Evolutionary conservation across 805 yeast genomes (phyloP).

Genomic region (Cyberlindnera maclurae): DNA sequence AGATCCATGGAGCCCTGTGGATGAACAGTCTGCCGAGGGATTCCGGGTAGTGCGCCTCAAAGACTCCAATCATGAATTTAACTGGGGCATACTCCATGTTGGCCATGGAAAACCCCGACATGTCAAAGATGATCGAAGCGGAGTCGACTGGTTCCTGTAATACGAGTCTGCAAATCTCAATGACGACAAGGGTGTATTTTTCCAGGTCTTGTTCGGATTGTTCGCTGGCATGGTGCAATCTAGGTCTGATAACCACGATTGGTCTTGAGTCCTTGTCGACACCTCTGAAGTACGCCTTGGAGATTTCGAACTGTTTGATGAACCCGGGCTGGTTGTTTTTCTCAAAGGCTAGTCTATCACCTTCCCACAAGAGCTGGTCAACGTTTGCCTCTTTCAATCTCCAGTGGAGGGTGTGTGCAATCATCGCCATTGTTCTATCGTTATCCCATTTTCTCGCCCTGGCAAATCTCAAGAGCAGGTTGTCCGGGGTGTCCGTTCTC

Average conservation of each 20-base stretch:
- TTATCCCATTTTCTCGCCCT: conserved; percentile 86
- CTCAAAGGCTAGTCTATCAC: conserved; percentile 59
- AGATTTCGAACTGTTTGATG: conserved; percentile 38
- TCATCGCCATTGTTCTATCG: conserved; percentile 61
- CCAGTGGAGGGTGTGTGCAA: conserved; percentile 72
- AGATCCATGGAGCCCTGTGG: conserved; percentile 96
- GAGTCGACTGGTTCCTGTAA: conserved; percentile 71
- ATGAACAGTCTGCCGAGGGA: conserved; percentile 77
- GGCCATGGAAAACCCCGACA: conserved; percentile 77
- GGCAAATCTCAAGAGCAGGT: conserved; percentile 63
- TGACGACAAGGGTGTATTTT: conserved; percentile 62
- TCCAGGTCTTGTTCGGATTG: conserved; percentile 69
- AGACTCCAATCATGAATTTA: conserved; percentile 78
- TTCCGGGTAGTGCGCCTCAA: conserved; percentile 97
- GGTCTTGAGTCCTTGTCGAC: conserved; percentile 70
- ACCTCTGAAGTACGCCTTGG: conserved; percentile 73
- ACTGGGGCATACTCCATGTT: conserved; percentile 93
- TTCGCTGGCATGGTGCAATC: conserved; percentile 61
- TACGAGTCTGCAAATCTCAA: conserved; percentile 77
- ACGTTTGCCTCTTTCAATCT: conserved; percentile 53
- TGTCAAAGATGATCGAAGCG: conserved; percentile 79
- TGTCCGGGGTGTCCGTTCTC: conserved; percentile 79
- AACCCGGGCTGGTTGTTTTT: conserved; percentile 35
- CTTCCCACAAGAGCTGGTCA: conserved; percentile 55
- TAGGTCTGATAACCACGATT: conserved; percentile 72